Conservation (phyloP, 2,329 filamentous ascomycete genomes). For the Alternaria ethzedia region DNA sequence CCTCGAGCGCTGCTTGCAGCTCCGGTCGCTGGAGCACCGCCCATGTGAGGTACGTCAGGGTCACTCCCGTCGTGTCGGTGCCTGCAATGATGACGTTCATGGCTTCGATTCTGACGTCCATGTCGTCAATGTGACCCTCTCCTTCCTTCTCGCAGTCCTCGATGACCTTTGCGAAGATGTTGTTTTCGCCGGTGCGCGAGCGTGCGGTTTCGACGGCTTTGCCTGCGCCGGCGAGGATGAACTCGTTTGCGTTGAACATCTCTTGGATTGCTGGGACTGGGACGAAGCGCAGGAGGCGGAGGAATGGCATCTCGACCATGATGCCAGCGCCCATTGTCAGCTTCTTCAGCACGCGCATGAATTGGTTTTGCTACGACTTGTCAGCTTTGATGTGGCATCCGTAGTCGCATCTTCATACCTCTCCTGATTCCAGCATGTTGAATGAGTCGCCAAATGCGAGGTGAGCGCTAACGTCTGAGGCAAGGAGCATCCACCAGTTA, state of each 20-base stretch:
- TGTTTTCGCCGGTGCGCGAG: conserved; percentile 37
- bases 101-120: conserved; percentile 42
- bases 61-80: conserved; percentile 44
- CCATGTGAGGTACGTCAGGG: conserved; percentile 46
- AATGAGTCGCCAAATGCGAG: conserved; percentile 51
- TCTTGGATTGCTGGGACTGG: conserved; percentile 38
- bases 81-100: conserved; percentile 46
- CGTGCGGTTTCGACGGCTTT: conserved; percentile 41
- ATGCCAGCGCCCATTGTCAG: conserved; percentile 45
- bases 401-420: conserved; percentile 25
- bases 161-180: conserved; percentile 44
- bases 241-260: conserved; percentile 46
- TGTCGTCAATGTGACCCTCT: conserved; percentile 38
- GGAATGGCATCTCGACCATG: conserved; percentile 45
- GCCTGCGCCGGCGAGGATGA: conserved; percentile 37
- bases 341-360: conserved; percentile 46
- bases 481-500: conserved; percentile 50
- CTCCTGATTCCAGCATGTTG: conserved; percentile 46
- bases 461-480: conserved; percentile 47
- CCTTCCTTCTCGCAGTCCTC: conserved; percentile 39
- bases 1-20: conserved; percentile 27
- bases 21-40: conserved; percentile 33
- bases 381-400: background rate
- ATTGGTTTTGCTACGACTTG: conserved; percentile 37
- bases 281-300: conserved; percentile 42